phyloP scores from a whole-genome alignment of 208 protist species.

The Lotmaria passim region DNA sequence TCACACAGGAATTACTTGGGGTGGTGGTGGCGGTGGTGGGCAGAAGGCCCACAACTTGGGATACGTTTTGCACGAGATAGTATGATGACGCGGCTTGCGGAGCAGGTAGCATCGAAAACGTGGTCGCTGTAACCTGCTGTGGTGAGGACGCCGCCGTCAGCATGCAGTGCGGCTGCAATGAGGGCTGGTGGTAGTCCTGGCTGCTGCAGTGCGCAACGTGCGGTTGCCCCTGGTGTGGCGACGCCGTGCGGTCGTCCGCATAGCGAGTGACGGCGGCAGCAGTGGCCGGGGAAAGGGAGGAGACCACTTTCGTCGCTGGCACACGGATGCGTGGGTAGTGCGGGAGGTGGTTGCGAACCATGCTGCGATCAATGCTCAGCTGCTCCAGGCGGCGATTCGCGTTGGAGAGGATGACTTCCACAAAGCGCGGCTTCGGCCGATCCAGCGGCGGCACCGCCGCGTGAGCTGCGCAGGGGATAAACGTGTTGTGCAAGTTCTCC shows the following conservation, averaged over 20 bases:
- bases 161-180: background rate
- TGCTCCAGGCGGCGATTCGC: background rate
- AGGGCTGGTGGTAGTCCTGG: too few species aligned
- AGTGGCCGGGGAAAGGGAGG: background rate
- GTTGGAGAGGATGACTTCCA: conserved; percentile 13
- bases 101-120: too few species aligned
- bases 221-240: background rate
- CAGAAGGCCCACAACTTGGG: background rate
- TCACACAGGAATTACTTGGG: background rate
- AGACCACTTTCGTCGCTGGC: background rate
- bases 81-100: too few species aligned
- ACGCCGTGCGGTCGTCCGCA: background rate
- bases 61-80: background rate
- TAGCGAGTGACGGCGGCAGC: background rate
- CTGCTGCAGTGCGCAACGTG: background rate
- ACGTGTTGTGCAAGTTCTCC: conserved; percentile 12
- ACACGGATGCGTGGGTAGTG: background rate
- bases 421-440: conserved; percentile 20
- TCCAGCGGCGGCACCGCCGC: conserved; percentile 10
- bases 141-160: background rate
- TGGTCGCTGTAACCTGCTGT: background rate
- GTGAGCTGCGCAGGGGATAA: conserved; percentile 10
- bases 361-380: conserved; percentile 10
- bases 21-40: too few species aligned
- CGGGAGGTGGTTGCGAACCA: background rate